Conservation (phyloP, 495 filamentous ascomycete genomes). For the Lepidopterella palustris region DNA sequence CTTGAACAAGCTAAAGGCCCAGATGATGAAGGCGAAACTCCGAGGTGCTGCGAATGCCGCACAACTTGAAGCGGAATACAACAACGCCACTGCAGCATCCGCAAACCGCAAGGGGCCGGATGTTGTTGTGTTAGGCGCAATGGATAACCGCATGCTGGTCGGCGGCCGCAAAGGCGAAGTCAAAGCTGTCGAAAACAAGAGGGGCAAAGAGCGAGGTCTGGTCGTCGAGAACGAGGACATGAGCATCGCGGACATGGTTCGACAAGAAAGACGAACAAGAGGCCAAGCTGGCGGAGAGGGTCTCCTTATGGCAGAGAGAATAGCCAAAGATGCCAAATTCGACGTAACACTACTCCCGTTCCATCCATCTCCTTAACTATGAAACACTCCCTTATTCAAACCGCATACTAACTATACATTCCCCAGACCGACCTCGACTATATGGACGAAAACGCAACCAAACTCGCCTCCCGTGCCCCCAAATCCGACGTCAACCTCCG, state of each 20-base stretch:
- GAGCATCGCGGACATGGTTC: constrained; percentile 91
- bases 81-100: constrained; percentile 55
- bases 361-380: not conserved
- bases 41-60: constrained; percentile 63
- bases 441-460: constrained; percentile 91
- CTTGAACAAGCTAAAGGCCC: constrained; percentile 83
- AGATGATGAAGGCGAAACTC: constrained; percentile 90
- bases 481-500: constrained; percentile 84
- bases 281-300: constrained; percentile 78
- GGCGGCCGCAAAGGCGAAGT: constrained; percentile 66
- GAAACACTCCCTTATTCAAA: not conserved
- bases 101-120: constrained; percentile 55
- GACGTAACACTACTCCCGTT: constrained; percentile 44
- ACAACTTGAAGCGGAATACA: constrained; percentile 80
- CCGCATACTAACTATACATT: constrained; percentile 31
- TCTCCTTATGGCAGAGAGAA: constrained; percentile 75
- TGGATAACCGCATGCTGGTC: constrained; percentile 84
- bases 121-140: constrained; percentile 74
- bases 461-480: constrained; percentile 82
- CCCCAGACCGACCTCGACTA: constrained; percentile 81
- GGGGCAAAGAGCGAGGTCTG: constrained; percentile 70
- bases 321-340: constrained; percentile 88
- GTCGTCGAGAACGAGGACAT: constrained; percentile 93
- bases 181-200: constrained; percentile 63
- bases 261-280: constrained; percentile 78